phyloP scores from a whole-genome alignment of 148 eudicot genomes.

The Rhododendron molle region DNA sequence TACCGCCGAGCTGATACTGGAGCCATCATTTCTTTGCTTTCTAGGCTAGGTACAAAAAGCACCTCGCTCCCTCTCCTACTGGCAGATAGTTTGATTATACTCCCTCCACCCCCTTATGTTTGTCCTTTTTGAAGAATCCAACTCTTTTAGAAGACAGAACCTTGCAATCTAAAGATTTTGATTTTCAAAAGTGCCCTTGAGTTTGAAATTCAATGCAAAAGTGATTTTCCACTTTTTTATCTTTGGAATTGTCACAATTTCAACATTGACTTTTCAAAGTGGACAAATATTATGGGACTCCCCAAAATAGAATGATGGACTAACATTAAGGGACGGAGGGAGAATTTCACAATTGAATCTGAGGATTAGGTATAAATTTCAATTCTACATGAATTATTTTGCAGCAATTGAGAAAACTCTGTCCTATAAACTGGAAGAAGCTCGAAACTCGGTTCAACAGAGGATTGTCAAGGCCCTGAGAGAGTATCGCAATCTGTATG shows the following conservation, averaged over 20 bases:
- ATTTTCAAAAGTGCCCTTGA: neutral
- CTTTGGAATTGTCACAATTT: neutral
- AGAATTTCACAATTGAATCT: neutral
- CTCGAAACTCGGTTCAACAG: conserved; percentile 55
- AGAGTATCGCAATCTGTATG: conserved; percentile 88
- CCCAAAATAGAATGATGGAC: neutral
- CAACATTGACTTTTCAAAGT: neutral
- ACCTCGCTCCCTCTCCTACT: neutral
- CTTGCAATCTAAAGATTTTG: too few species aligned
- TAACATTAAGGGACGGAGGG: neutral
- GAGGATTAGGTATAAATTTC: neutral
- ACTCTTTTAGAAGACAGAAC: neutral
- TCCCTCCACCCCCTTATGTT: neutral
- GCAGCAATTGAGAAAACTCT: conserved; percentile 91
- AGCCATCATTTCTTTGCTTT: conserved; percentile 73
- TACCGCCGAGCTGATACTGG: conserved; percentile 91
- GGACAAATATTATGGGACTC: neutral
- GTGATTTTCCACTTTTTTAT: neutral
- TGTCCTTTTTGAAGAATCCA: neutral
- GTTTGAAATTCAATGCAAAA: neutral
- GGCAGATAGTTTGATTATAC: neutral
- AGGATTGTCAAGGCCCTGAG: conserved; percentile 74
- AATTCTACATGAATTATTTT: conserved; percentile 5
- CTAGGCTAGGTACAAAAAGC: conserved; percentile 66
- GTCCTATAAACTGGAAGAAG: conserved; percentile 83